Conservation (phyloP, 495 filamentous ascomycete genomes). For the Cryomyces minteri region DNA sequence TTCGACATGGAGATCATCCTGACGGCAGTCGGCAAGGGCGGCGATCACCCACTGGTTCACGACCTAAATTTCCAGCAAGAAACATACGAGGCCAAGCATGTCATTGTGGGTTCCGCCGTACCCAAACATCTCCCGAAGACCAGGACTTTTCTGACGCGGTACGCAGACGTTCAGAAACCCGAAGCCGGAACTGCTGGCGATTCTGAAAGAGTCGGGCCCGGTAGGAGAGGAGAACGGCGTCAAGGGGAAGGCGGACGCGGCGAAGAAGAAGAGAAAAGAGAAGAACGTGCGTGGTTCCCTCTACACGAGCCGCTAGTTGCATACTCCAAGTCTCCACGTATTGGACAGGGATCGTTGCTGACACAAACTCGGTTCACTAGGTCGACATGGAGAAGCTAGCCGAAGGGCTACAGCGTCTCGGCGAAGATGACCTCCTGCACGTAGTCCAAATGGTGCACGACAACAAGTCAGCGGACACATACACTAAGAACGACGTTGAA, state of each 20-base stretch:
- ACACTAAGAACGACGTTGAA: slow-evolving; percentile 93
- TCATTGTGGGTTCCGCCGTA: slow-evolving; percentile 34
- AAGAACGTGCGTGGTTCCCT: slow-evolving; percentile 33
- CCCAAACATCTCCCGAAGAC: neutral
- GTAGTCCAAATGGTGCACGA: slow-evolving; percentile 98
- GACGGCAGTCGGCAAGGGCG: slow-evolving; percentile 63
- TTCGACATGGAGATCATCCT: slow-evolving; percentile 88
- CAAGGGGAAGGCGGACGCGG: slow-evolving; percentile 37
- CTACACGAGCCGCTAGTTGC: neutral
- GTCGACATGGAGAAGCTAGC: slow-evolving; percentile 96
- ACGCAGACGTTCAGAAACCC: slow-evolving; percentile 74
- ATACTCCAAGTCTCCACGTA: neutral
- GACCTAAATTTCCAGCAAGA: slow-evolving; percentile 79
- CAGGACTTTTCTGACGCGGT: neutral
- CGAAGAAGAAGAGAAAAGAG: slow-evolving; percentile 55
- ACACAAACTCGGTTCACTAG: slow-evolving; percentile 8
- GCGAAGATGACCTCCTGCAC: slow-evolving; percentile 77
- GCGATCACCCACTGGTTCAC: slow-evolving; percentile 62
- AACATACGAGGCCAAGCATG: slow-evolving; percentile 71
- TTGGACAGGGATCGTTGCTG: neutral
- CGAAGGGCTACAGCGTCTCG: slow-evolving; percentile 68
- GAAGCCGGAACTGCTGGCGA: slow-evolving; percentile 53
- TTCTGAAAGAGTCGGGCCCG: slow-evolving; percentile 65
- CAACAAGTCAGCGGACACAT: slow-evolving; percentile 78
- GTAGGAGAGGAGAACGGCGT: slow-evolving; percentile 39